These are phyloP conservation scores for Isatis tinctoria DNA, from an alignment of 345 rosid genomes.

Conservation along the genomic window DNA sequence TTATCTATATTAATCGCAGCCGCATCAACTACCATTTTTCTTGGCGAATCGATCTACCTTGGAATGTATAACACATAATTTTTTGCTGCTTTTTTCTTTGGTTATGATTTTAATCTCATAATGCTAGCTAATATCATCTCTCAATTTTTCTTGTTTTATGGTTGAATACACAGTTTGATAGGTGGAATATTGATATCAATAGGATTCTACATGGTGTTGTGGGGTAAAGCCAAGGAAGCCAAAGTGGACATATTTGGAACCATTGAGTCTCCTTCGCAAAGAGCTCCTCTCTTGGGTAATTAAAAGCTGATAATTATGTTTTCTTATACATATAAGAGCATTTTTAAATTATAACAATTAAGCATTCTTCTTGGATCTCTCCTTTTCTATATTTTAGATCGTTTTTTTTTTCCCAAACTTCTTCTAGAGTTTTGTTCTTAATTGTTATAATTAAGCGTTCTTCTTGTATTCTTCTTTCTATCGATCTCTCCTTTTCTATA, in stretches of 20 bases:
- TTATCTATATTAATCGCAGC: conserved; percentile 41
- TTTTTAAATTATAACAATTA: not conserved
- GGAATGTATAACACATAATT: conserved; percentile 20
- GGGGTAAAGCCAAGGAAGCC: conserved; percentile 77
- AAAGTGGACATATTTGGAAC: conserved; percentile 23
- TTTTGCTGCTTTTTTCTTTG: not conserved
- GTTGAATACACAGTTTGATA: conserved; percentile 42
- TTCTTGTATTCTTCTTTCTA: not conserved
- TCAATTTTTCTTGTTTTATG: not conserved
- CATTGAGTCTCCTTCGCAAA: conserved; percentile 32
- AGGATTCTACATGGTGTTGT: conserved; percentile 76
- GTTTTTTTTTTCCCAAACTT: no score
- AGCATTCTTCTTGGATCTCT: not conserved
- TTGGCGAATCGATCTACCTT: conserved; percentile 37
- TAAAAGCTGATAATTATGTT: conserved; percentile 9
- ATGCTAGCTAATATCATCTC: not conserved
- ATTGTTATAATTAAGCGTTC: not conserved
- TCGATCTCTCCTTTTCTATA: not conserved
- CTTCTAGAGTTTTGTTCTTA: no score
- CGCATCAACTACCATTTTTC: conserved; percentile 31
- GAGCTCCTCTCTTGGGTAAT: conserved; percentile 52
- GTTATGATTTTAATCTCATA: not conserved
- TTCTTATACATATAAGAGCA: not conserved
- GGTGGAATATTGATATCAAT: conserved; percentile 65
- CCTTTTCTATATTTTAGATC: not conserved